These are phyloP conservation scores for Pistacia integerrima DNA, from an alignment of 345 rosid species.

Conservation along the genomic window DNA sequence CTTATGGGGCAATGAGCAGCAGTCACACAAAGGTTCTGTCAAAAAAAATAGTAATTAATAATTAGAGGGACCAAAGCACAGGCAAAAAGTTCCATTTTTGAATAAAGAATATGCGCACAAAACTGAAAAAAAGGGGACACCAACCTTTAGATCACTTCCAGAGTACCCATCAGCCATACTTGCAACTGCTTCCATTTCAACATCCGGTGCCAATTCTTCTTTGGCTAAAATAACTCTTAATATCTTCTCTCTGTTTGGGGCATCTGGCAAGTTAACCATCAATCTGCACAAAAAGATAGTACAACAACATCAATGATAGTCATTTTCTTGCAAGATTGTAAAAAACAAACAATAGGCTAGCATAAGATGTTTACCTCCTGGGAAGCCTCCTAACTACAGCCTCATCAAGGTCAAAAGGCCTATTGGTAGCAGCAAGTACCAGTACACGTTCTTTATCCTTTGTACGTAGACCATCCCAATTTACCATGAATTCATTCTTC, in stretches of 20 bases:
- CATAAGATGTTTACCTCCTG: slow-evolving; percentile 55
- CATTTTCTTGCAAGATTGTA: background rate
- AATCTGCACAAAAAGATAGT: slow-evolving; percentile 50
- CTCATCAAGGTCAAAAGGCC: slow-evolving; percentile 98
- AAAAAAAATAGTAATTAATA: background rate
- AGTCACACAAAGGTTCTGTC: slow-evolving; percentile 89
- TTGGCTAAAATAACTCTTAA: slow-evolving; percentile 81
- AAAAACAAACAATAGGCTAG: background rate
- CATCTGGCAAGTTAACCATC: slow-evolving; percentile 96
- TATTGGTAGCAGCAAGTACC: slow-evolving; percentile 95
- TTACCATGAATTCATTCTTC: slow-evolving; percentile 99
- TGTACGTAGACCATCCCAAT: slow-evolving; percentile 97
- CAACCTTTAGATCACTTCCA: slow-evolving; percentile 95
- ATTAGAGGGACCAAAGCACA: background rate
- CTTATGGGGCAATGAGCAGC: slow-evolving; percentile 98
- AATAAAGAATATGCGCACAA: slow-evolving; percentile 9
- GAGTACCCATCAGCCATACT: slow-evolving; percentile 95
- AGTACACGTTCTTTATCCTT: slow-evolving; percentile 95
- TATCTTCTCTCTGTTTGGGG: slow-evolving; percentile 77
- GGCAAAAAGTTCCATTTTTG: background rate
- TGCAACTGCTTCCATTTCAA: slow-evolving; percentile 82
- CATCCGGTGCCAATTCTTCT: slow-evolving; percentile 76
- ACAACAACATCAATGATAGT: background rate
- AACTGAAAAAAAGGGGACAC: background rate
- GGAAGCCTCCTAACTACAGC: slow-evolving; percentile 99